Conservation (phyloP, 768 basidiomycete genomes). For the Russula vinacea region DNA sequence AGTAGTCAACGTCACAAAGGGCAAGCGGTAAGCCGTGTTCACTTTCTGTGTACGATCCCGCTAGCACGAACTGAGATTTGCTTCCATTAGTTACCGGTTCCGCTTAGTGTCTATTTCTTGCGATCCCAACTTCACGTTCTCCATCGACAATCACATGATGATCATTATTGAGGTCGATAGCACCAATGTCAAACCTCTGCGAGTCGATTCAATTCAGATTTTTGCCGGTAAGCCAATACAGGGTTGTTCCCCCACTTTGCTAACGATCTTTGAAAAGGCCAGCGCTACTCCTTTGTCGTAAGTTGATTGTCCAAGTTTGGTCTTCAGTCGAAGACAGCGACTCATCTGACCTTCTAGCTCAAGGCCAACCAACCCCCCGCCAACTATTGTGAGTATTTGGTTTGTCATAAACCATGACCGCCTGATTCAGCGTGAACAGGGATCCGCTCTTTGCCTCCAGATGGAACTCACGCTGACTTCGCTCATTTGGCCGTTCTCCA, state of each 20-base stretch:
- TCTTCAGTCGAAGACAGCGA: neutral
- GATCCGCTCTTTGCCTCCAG: slow-evolving; percentile 18
- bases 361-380: slow-evolving; percentile 8
- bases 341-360: slow-evolving; percentile 12
- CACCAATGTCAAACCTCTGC: slow-evolving; percentile 22
- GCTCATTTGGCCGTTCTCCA: slow-evolving; percentile 30
- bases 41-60: neutral
- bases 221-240: slow-evolving; percentile 19
- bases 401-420: neutral
- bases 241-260: neutral
- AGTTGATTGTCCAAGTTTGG: neutral
- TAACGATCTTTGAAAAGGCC: slow-evolving; percentile 13
- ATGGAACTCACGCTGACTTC: neutral
- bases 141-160: slow-evolving; percentile 27
- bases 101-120: slow-evolving; percentile 28
- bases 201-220: slow-evolving; percentile 29
- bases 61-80: neutral
- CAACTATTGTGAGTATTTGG: slow-evolving; percentile 20
- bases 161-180: slow-evolving; percentile 32
- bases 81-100: slow-evolving; percentile 21
- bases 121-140: slow-evolving; percentile 30
- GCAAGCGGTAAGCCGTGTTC: slow-evolving; percentile 25
- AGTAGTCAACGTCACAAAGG: slow-evolving; percentile 24
- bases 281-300: slow-evolving; percentile 31
- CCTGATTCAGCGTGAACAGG: slow-evolving; percentile 1